Evolutionary conservation across 768 basidiomycete species (phyloP).

Genomic region (Vararia minispora): DNA sequence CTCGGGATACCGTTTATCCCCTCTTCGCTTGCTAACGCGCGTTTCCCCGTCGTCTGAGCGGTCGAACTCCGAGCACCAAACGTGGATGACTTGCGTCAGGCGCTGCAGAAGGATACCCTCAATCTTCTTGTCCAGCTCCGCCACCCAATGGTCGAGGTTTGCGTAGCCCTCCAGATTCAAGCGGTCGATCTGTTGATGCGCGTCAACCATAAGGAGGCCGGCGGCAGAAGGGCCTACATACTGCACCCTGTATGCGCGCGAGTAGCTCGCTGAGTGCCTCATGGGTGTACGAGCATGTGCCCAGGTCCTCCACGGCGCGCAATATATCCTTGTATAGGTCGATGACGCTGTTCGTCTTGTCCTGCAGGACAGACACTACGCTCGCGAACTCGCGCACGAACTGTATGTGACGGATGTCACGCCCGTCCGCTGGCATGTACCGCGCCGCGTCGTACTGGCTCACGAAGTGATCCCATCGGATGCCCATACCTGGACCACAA

Average conservation of each 20-base stretch:
- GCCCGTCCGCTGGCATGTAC: constrained; percentile 65
- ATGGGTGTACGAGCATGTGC: constrained; percentile 73
- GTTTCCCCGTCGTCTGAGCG: constrained; percentile 57
- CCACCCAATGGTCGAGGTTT: constrained; percentile 53
- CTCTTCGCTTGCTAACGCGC: constrained; percentile 53
- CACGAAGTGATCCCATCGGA: constrained; percentile 95
- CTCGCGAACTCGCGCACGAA: constrained; percentile 95
- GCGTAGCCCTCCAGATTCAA: constrained; percentile 93
- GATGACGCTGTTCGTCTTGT: constrained; percentile 91
- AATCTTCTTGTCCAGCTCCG: constrained; percentile 56
- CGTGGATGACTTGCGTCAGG: constrained; percentile 64
- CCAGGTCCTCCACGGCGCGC: constrained; percentile 76
- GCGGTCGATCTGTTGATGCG: constrained; percentile 60
- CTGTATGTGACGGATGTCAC: constrained; percentile 82
- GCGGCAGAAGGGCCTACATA: constrained; percentile 30
- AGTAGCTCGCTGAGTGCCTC: constrained; percentile 78
- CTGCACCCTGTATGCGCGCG: constrained; percentile 72
- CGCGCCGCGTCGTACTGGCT: constrained; percentile 84
- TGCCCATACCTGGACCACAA: constrained; percentile 63
- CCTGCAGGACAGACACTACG: constrained; percentile 80
- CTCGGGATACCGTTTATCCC: constrained; percentile 63
- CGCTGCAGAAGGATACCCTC: constrained; percentile 71
- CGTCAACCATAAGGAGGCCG: constrained; percentile 1
- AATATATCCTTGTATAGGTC: constrained; percentile 83
- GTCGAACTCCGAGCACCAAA: constrained; percentile 86